Evolutionary conservation across 805 yeast genomes (phyloP).

Genomic region (Monosporozyma solicola): DNA sequence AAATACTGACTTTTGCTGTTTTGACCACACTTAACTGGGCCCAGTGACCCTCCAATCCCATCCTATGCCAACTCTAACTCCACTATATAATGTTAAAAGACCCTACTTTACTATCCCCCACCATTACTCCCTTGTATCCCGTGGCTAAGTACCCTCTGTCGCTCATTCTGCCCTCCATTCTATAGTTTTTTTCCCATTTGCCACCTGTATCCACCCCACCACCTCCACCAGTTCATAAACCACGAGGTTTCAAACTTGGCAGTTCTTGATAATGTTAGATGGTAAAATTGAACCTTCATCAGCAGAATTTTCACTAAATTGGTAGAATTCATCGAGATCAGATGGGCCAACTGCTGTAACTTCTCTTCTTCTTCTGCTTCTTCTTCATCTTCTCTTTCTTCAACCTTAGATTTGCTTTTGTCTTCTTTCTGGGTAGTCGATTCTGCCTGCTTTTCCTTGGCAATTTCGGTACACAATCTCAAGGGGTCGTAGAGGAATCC

Average conservation of each 20-base stretch:
- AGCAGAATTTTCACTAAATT: conserved; percentile 43
- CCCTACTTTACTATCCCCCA: too few species aligned
- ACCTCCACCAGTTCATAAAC: conserved; percentile 34
- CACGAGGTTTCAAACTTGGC: conserved; percentile 44
- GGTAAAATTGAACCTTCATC: conserved; percentile 62
- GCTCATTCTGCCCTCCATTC: too few species aligned
- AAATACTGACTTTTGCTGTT: too few species aligned
- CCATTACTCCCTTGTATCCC: too few species aligned
- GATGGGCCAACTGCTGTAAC: not conserved
- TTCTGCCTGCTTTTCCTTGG: conserved; percentile 9
- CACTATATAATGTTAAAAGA: too few species aligned
- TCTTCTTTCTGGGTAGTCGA: conserved; percentile 6
- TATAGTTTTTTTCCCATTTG: too few species aligned
- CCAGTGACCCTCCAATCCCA: too few species aligned
- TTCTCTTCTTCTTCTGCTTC: conserved; percentile 21
- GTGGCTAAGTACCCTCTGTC: too few species aligned
- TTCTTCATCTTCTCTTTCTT: conserved; percentile 6
- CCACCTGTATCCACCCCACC: too few species aligned
- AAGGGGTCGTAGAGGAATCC: too few species aligned
- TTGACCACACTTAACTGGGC: too few species aligned
- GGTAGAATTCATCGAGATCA: conserved; percentile 40
- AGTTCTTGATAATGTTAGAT: conserved; percentile 55
- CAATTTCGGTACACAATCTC: conserved; percentile 6
- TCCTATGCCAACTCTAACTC: too few species aligned
- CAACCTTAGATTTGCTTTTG: conserved; percentile 16